Evolutionary conservation across 176 grass and related monocot genomes (phyloP).

Genomic region (Ensete ventricosum): DNA sequence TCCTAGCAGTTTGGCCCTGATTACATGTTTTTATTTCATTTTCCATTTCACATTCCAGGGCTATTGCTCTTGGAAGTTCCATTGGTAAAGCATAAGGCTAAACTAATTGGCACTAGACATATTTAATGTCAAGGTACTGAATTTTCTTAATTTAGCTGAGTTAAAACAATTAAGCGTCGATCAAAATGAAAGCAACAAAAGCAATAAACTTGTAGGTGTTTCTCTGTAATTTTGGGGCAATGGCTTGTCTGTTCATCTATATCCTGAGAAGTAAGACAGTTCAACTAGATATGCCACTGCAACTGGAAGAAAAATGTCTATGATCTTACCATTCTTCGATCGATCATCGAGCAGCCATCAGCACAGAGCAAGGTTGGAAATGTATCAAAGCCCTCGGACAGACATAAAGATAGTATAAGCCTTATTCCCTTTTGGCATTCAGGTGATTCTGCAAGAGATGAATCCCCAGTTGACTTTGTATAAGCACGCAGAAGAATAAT

Average conservation of each 20-base stretch:
- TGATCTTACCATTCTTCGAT: constrained; percentile 44
- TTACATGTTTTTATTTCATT: too few relatives aligned
- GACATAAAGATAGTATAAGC: constrained; percentile 31
- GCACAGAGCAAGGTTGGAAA: constrained; percentile 47
- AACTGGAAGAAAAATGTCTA: background rate
- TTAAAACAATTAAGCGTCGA: too few relatives aligned
- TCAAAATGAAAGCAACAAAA: constrained; percentile 1
- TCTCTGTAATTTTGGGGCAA: background rate
- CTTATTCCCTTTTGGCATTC: constrained; percentile 46
- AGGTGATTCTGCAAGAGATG: constrained; percentile 25
- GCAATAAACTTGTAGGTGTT: constrained; percentile 12
- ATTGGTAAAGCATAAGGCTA: too few relatives aligned
- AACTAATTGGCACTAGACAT: too few relatives aligned
- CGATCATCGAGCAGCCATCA: constrained; percentile 49
- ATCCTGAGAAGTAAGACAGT: too few relatives aligned
- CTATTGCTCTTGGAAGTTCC: too few relatives aligned
- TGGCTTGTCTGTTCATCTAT: background rate
- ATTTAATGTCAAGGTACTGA: too few relatives aligned
- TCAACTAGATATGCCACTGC: background rate
- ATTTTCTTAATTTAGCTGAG: too few relatives aligned
- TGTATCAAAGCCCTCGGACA: constrained; percentile 40
- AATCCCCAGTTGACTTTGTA: constrained; percentile 39
- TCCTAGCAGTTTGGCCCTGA: too few relatives aligned
- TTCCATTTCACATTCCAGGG: too few relatives aligned
- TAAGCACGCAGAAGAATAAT: constrained; percentile 43